Evolutionary conservation across 2,329 filamentous ascomycete species (phyloP).

Genomic region (Colletotrichum phormii): DNA sequence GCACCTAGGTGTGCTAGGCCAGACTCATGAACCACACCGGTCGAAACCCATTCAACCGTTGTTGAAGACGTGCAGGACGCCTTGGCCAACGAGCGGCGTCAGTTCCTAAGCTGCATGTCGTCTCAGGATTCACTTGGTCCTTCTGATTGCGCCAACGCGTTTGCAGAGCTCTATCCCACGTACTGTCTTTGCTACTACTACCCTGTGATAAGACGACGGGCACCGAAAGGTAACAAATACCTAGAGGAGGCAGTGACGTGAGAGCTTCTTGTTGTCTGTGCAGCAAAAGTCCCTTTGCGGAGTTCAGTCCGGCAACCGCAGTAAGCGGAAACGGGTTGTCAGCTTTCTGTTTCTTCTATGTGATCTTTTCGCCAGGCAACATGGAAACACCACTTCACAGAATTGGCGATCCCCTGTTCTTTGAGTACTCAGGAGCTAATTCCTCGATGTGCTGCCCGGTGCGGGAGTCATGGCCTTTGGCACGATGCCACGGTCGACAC

Average conservation of each 20-base stretch:
- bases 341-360: neutral
- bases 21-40: neutral
- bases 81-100: constrained; percentile 4
- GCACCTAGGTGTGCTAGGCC: neutral
- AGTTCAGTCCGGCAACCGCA: neutral
- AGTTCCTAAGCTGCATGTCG: neutral
- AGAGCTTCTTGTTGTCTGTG: neutral
- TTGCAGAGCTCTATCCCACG: neutral
- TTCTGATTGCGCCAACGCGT: neutral
- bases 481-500: neutral
- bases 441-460: neutral
- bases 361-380: neutral
- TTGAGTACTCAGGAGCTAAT: neutral
- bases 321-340: neutral
- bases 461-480: neutral
- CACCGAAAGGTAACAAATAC: neutral
- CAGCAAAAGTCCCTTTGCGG: neutral
- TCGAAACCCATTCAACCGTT: neutral
- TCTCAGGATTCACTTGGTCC: neutral
- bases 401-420: neutral
- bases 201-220: constrained; percentile 13
- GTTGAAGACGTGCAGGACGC: neutral
- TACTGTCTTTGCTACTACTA: neutral
- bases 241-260: neutral
- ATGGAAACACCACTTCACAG: neutral